These are phyloP conservation scores for Xylariales sp. DNA, from an alignment of 2,329 filamentous ascomycete species.

Conservation along the genomic window DNA sequence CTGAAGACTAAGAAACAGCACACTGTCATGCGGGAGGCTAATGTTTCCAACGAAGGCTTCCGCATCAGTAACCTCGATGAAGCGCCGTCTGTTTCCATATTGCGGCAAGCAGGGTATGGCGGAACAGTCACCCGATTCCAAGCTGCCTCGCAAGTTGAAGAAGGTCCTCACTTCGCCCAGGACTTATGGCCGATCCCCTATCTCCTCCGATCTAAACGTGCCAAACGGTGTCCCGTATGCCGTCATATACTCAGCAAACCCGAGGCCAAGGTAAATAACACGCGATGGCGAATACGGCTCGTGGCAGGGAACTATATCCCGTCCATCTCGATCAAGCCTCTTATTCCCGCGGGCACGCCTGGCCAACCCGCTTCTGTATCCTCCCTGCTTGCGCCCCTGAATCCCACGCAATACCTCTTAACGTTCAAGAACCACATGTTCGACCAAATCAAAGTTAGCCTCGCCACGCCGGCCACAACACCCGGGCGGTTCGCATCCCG, in stretches of 20 bases:
- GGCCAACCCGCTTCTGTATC: slow-evolving; percentile 13
- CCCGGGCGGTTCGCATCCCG: slow-evolving; percentile 71
- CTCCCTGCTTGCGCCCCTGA: slow-evolving; percentile 47
- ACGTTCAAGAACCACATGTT: slow-evolving; percentile 94
- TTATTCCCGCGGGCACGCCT: slow-evolving; percentile 11
- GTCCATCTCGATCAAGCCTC: slow-evolving; percentile 65
- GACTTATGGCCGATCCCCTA: slow-evolving; percentile 78
- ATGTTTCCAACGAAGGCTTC: slow-evolving; percentile 66
- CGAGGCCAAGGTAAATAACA: slow-evolving; percentile 83
- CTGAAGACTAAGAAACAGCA: slow-evolving; percentile 65
- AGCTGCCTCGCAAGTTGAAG: slow-evolving; percentile 42
- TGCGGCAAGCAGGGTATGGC: slow-evolving; percentile 58
- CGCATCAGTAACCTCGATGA: slow-evolving; percentile 59
- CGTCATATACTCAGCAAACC: slow-evolving; percentile 94
- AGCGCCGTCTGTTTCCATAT: slow-evolving; percentile 52
- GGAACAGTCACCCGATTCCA: slow-evolving; percentile 51
- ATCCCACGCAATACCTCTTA: slow-evolving; percentile 72
- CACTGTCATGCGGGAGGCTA: slow-evolving; percentile 76
- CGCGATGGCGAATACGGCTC: slow-evolving; percentile 86
- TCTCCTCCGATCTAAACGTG: slow-evolving; percentile 83
- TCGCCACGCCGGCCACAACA: slow-evolving; percentile 77
- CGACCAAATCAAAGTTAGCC: slow-evolving; percentile 78
- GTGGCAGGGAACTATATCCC: slow-evolving; percentile 88
- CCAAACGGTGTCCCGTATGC: slow-evolving; percentile 87
- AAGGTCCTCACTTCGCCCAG: slow-evolving; percentile 58